These are phyloP conservation scores for Xylaria digitata DNA, from an alignment of 2,329 filamentous ascomycete species.

Conservation along the genomic window DNA sequence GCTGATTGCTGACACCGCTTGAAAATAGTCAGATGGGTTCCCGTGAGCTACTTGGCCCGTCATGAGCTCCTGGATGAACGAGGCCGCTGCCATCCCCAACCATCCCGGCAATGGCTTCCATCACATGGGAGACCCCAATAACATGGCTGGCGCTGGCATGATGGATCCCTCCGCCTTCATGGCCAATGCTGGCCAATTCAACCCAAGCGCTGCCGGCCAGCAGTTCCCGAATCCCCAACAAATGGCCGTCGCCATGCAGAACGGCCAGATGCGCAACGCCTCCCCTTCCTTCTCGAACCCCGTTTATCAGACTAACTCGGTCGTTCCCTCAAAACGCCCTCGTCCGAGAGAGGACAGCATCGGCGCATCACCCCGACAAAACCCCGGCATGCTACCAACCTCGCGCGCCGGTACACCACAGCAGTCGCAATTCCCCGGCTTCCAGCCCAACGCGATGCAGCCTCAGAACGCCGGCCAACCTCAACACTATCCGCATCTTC, in stretches of 20 bases:
- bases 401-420: conserved; percentile 95
- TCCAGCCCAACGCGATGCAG: conserved; percentile 72
- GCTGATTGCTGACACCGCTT: conserved; percentile 57
- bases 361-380: conserved; percentile 82
- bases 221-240: conserved; percentile 69
- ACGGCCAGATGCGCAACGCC: conserved; percentile 84
- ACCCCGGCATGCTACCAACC: conserved; percentile 77
- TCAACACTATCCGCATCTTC: conserved; percentile 82
- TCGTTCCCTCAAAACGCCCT: conserved; percentile 90
- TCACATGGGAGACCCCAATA: conserved; percentile 71
- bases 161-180: conserved; percentile 75
- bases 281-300: conserved; percentile 83
- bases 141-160: conserved; percentile 62
- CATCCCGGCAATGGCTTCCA: conserved; percentile 77
- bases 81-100: conserved; percentile 71
- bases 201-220: conserved; percentile 59
- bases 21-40: conserved; percentile 60
- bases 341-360: conserved; percentile 85
- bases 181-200: conserved; percentile 69
- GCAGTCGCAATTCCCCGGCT: conserved; percentile 77
- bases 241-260: conserved; percentile 74
- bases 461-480: conserved; percentile 72
- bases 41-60: conserved; percentile 60
- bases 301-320: conserved; percentile 83
- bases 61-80: conserved; percentile 81